These are phyloP conservation scores for Pythium vanterpoolii DNA, from an alignment of 352 stramenopile species.

Conservation along the genomic window DNA sequence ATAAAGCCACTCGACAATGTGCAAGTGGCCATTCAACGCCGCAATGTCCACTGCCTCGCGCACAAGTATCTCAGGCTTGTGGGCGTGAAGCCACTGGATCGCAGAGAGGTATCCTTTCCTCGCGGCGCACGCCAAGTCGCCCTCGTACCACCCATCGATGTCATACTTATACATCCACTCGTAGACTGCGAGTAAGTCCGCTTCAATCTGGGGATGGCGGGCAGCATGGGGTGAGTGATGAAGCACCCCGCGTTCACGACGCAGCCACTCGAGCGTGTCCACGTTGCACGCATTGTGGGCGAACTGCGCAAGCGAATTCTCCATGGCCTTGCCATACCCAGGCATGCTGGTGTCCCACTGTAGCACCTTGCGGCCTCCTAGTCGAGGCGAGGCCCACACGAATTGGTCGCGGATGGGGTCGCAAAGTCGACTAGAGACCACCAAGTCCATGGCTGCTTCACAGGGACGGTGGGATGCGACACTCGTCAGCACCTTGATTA, in stretches of 20 bases:
- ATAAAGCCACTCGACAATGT: slow-evolving; percentile 17
- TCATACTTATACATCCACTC: neutral
- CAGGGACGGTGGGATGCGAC: neutral
- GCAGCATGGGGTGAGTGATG: neutral
- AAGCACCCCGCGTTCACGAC: neutral
- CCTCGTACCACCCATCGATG: neutral
- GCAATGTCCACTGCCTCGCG: neutral
- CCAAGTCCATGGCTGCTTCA: neutral
- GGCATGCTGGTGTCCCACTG: slow-evolving; percentile 7
- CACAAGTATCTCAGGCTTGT: slow-evolving; percentile 23
- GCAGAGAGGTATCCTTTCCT: neutral
- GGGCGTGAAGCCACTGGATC: slow-evolving; percentile 21
- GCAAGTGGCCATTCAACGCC: neutral
- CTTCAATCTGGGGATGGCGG: neutral
- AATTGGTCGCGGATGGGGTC: slow-evolving; percentile 8
- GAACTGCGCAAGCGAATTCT: neutral
- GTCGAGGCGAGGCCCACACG: neutral
- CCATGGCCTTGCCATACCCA: neutral
- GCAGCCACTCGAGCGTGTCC: neutral
- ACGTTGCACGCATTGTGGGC: neutral
- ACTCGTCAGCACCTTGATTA: neutral
- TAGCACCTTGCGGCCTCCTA: neutral
- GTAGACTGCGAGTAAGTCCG: neutral
- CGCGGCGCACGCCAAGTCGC: neutral
- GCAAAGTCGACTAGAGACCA: slow-evolving; percentile 2